Evolutionary conservation across 2,329 filamentous ascomycete species (phyloP).

Genomic region (Pseudogymnoascus sp.): DNA sequence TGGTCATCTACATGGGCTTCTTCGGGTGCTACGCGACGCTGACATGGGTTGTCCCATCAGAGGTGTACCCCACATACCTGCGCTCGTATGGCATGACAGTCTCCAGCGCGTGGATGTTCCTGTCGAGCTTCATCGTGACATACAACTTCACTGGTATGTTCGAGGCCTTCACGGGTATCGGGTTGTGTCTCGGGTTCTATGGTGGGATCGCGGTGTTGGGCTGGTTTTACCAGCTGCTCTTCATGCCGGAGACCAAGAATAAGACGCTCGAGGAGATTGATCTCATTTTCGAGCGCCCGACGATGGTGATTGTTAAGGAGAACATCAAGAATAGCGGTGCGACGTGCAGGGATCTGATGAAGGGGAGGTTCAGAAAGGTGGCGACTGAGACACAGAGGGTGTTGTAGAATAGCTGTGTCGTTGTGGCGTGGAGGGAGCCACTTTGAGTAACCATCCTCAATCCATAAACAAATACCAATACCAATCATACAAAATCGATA

Average conservation of each 20-base stretch:
- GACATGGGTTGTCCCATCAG: conserved; percentile 59
- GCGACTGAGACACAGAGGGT: not conserved
- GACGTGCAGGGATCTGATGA: not conserved
- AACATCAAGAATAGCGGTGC: conserved; percentile 35
- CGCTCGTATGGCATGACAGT: conserved; percentile 67
- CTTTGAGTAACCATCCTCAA: not conserved
- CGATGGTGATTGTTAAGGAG: conserved; percentile 51
- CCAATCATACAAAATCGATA: not conserved
- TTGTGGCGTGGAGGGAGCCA: not conserved
- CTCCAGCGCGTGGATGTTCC: conserved; percentile 59
- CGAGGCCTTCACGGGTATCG: conserved; percentile 55
- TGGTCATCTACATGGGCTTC: conserved; percentile 61
- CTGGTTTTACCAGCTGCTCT: conserved; percentile 64
- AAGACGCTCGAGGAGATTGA: conserved; percentile 64
- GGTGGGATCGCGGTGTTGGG: conserved; percentile 63
- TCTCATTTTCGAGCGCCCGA: conserved; percentile 55
- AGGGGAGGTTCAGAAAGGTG: conserved; percentile 6
- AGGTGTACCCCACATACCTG: conserved; percentile 66
- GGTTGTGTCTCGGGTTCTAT: conserved; percentile 62
- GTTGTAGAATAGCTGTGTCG: not conserved
- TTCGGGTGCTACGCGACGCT: conserved; percentile 58
- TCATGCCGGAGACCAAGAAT: conserved; percentile 68
- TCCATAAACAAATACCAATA: not conserved
- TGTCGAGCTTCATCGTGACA: conserved; percentile 64
- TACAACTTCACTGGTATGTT: conserved; percentile 70